A percentile compares a stretch with the other conserved stretches of the same genome.
phyloP scores from a whole-genome alignment of 768 basidiomycete genomes.

The Mycena galopus region DNA sequence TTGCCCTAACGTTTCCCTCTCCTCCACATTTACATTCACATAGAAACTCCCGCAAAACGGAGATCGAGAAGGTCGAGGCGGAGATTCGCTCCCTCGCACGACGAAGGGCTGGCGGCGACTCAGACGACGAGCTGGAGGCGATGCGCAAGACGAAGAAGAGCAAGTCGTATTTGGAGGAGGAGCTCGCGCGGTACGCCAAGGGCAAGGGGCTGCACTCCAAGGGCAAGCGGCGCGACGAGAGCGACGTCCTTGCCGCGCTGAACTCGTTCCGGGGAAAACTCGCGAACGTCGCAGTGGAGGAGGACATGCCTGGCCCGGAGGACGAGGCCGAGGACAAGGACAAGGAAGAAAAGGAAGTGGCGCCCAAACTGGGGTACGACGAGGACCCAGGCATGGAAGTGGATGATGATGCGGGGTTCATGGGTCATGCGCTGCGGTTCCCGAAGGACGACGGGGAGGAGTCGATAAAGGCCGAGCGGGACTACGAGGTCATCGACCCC shows the following conservation, averaged over 20 bases:
- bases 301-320: slow-evolving; percentile 31
- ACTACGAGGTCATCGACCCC: slow-evolving; percentile 93
- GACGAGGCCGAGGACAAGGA: slow-evolving; percentile 41
- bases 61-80: slow-evolving; percentile 90
- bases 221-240: slow-evolving; percentile 76
- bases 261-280: slow-evolving; percentile 81
- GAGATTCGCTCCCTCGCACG: slow-evolving; percentile 86
- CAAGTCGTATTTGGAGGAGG: slow-evolving; percentile 84
- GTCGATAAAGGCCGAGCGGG: slow-evolving; percentile 80
- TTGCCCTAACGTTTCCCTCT: not conserved
- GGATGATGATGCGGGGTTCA: slow-evolving; percentile 82
- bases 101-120: slow-evolving; percentile 65
- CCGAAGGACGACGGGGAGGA: slow-evolving; percentile 86
- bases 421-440: slow-evolving; percentile 79
- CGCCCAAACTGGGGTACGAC: slow-evolving; percentile 37
- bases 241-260: slow-evolving; percentile 75
- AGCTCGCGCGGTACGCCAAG: slow-evolving; percentile 85
- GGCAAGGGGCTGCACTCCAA: slow-evolving; percentile 70
- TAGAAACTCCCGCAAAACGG: slow-evolving; percentile 75
- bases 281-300: slow-evolving; percentile 51
- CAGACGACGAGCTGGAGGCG: slow-evolving; percentile 71
- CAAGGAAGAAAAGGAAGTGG: slow-evolving; percentile 42
- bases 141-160: slow-evolving; percentile 63
- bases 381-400: slow-evolving; percentile 77
- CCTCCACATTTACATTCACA: not conserved